Conservation (phyloP, 768 basidiomycete genomes). For the Boletus pseudo-olivaceus region DNA sequence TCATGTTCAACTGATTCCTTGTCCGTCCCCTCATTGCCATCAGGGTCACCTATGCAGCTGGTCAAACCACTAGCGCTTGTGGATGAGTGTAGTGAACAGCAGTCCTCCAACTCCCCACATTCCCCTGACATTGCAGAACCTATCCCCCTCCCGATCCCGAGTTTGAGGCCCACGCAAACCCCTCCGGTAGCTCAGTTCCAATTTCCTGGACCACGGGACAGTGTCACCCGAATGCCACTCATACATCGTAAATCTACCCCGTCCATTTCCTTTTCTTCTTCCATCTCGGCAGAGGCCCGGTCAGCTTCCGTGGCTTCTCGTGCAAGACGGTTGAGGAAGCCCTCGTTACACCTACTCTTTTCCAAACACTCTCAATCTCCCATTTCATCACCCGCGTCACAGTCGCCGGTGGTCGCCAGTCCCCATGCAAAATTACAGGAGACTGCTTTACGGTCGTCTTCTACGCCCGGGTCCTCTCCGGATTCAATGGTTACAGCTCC, state of each 20-base stretch:
- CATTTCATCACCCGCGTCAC: conserved; percentile 31
- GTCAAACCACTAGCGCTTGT: conserved; percentile 38
- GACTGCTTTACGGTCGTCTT: conserved; percentile 23
- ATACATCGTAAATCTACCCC: conserved; percentile 37
- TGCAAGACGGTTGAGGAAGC: conserved; percentile 51
- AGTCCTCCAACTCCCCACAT: conserved; percentile 22
- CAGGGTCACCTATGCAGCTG: conserved; percentile 34
- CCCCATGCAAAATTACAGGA: conserved; percentile 16
- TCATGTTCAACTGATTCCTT: conserved; percentile 62
- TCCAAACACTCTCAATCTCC: conserved; percentile 59
- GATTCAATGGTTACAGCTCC: conserved; percentile 57
- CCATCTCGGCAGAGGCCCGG: conserved; percentile 33
- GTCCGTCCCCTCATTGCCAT: conserved; percentile 50
- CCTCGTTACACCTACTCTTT: conserved; percentile 67
- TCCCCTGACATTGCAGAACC: conserved; percentile 32
- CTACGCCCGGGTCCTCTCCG: conserved; percentile 32
- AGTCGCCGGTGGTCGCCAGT: conserved; percentile 21
- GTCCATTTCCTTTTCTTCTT: conserved; percentile 31
- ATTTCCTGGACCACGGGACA: conserved; percentile 43
- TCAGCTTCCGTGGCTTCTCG: conserved; percentile 34
- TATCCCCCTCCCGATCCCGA: conserved; percentile 22
- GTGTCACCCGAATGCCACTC: conserved; percentile 28
- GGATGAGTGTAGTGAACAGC: conserved; percentile 28
- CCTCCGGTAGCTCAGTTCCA: conserved; percentile 33
- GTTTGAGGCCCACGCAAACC: conserved; percentile 19